phyloP scores from a whole-genome alignment of 352 stramenopile species.

The Globisporangium nunn region DNA sequence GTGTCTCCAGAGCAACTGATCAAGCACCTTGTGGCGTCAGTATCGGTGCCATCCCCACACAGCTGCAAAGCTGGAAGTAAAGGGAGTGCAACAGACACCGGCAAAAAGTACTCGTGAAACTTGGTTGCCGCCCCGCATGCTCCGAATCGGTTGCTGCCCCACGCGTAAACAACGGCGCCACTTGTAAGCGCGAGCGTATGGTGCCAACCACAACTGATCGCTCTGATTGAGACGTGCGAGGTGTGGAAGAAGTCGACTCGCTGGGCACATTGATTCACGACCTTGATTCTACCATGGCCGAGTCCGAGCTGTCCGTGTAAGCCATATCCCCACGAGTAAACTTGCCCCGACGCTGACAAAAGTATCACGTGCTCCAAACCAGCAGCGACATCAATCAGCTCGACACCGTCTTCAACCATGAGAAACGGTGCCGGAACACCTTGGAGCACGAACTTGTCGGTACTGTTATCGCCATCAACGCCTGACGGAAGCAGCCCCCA shows the following conservation, averaged over 20 bases:
- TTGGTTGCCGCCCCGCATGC: conserved; percentile 34
- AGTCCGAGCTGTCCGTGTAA: conserved; percentile 26
- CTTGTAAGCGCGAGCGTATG: conserved; percentile 24
- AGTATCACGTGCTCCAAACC: conserved; percentile 27
- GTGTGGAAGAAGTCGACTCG: conserved; percentile 20
- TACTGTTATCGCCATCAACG: background rate
- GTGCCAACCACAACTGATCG: conserved; percentile 27
- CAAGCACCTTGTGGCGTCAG: background rate
- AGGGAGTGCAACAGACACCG: conserved; percentile 25
- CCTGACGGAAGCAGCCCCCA: conserved; percentile 24
- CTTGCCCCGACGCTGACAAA: conserved; percentile 16
- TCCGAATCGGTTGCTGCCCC: conserved; percentile 32
- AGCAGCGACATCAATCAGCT: conserved; percentile 16
- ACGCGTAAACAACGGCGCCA: conserved; percentile 21
- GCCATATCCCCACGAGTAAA: conserved; percentile 36
- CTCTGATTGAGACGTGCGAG: conserved; percentile 10
- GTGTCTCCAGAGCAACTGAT: conserved; percentile 20
- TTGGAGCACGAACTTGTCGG: conserved; percentile 9
- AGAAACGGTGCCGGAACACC: conserved; percentile 10
- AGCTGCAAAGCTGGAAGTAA: conserved; percentile 3
- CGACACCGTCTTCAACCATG: conserved; percentile 11
- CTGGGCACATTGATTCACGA: conserved; percentile 10
- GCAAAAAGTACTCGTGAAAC: conserved; percentile 36
- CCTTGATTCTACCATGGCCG: conserved; percentile 11
- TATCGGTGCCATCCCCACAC: background rate